These are phyloP conservation scores for Lactarius quietus DNA, from an alignment of 768 basidiomycete species.

Conservation along the genomic window DNA sequence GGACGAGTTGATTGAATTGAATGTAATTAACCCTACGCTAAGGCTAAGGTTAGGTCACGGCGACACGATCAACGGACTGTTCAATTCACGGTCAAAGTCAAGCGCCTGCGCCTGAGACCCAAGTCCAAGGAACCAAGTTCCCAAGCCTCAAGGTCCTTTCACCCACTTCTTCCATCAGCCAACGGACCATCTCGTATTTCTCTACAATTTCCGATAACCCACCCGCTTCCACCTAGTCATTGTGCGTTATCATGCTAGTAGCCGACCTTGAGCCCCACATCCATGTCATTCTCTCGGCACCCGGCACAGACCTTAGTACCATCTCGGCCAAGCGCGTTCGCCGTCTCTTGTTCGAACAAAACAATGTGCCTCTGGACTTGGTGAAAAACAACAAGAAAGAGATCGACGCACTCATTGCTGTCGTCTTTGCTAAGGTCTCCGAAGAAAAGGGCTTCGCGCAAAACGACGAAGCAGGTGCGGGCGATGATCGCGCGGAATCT, in stretches of 20 bases:
- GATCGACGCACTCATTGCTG: conserved; percentile 65
- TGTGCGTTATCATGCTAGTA: conserved; percentile 30
- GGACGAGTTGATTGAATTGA: too few species aligned
- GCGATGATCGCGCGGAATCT: conserved; percentile 5
- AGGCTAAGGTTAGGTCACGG: neutral
- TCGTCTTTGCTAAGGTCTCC: conserved; percentile 60
- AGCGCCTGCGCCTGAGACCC: neutral
- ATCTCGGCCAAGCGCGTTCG: conserved; percentile 90
- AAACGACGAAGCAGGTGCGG: conserved; percentile 26
- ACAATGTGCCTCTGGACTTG: conserved; percentile 52
- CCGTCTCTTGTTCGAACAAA: conserved; percentile 59
- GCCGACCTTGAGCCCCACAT: conserved; percentile 57
- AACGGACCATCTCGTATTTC: neutral
- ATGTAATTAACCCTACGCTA: conserved; percentile 17
- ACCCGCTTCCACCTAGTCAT: neutral
- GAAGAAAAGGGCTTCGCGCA: conserved; percentile 26
- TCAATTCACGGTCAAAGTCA: neutral
- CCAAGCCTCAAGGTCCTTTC: neutral
- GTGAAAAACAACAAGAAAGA: conserved; percentile 64
- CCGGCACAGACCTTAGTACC: conserved; percentile 70
- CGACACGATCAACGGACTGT: neutral
- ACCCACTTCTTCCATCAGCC: neutral
- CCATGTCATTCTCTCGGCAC: conserved; percentile 66
- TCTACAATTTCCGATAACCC: neutral
- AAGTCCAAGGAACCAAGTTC: neutral